These are phyloP conservation scores for Termitomyces sp. DNA, from an alignment of 768 basidiomycete genomes.

Conservation along the genomic window DNA sequence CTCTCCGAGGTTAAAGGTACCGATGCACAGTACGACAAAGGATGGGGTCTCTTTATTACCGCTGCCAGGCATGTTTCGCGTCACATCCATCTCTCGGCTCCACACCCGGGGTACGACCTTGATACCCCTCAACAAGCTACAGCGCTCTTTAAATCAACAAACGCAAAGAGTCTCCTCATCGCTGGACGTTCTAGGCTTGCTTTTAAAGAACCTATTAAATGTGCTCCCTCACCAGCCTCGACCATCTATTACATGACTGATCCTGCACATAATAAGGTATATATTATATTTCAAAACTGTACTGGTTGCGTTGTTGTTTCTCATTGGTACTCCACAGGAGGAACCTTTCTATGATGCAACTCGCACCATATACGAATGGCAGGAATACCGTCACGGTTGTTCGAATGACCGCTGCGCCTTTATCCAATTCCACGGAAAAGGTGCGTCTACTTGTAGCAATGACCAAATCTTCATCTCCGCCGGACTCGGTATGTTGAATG, in stretches of 20 bases:
- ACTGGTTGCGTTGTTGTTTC: not conserved
- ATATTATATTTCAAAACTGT: constrained; percentile 9
- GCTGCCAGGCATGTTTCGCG: constrained; percentile 22
- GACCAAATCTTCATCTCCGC: constrained; percentile 43
- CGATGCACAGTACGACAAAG: constrained; percentile 19
- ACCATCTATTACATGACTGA: constrained; percentile 39
- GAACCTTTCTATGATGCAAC: constrained; percentile 44
- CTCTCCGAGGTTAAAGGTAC: constrained; percentile 21
- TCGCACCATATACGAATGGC: constrained; percentile 35
- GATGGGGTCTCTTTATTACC: constrained; percentile 34
- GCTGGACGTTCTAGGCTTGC: constrained; percentile 36
- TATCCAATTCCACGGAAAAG: constrained; percentile 48
- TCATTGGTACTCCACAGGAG: constrained; percentile 19
- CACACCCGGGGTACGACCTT: constrained; percentile 39
- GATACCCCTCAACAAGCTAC: constrained; percentile 37
- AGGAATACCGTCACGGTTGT: constrained; percentile 32
- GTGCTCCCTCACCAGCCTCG: constrained; percentile 20
- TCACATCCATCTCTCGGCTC: constrained; percentile 39
- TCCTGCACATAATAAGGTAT: constrained; percentile 42
- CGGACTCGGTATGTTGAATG: constrained; percentile 34
- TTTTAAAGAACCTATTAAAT: constrained; percentile 26
- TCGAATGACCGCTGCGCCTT: constrained; percentile 36
- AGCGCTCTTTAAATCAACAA: constrained; percentile 32
- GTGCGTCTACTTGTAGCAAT: constrained; percentile 26
- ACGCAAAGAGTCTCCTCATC: constrained; percentile 38